Evolutionary conservation across 441 rosid species (phyloP).

Genomic region (Cnidoscolus chayamansa): DNA sequence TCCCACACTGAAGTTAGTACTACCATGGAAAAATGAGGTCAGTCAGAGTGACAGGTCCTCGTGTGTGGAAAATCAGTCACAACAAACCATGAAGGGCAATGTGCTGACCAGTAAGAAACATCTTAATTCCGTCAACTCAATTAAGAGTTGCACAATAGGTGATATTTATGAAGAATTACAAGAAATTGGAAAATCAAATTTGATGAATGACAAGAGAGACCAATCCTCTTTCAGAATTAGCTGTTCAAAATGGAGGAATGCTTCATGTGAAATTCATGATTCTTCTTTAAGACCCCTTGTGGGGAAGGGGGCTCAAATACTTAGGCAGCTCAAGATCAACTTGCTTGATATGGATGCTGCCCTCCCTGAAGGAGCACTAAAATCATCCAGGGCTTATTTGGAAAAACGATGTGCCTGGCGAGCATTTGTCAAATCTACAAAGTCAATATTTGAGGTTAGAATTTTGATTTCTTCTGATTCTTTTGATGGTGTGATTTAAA

Average conservation of each 20-base stretch:
- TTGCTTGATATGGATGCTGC: conserved; percentile 65
- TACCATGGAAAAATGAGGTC: conserved; percentile 20
- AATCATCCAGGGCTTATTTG: conserved; percentile 35
- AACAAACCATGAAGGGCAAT: background rate
- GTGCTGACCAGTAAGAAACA: conserved; percentile 7
- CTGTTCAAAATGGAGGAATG: conserved; percentile 25
- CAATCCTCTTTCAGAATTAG: conserved; percentile 21
- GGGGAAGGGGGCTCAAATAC: conserved; percentile 41
- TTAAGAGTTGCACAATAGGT: conserved; percentile 16
- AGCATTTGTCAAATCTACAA: conserved; percentile 47
- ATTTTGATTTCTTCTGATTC: background rate
- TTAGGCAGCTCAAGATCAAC: conserved; percentile 44
- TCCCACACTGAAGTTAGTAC: conserved; percentile 32
- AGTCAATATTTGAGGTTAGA: conserved; percentile 50
- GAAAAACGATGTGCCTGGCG: conserved; percentile 48
- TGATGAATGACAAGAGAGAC: conserved; percentile 23
- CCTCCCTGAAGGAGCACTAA: conserved; percentile 43
- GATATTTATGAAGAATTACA: conserved; percentile 25
- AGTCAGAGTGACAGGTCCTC: conserved; percentile 17
- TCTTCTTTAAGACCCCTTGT: conserved; percentile 37
- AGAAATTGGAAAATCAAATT: conserved; percentile 23
- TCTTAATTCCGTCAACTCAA: conserved; percentile 18
- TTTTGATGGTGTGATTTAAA: no score
- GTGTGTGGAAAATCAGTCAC: conserved; percentile 11
- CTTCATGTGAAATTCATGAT: conserved; percentile 32